phyloP scores from a whole-genome alignment of 2,329 filamentous ascomycete species.

The Huntiella decipiens region DNA sequence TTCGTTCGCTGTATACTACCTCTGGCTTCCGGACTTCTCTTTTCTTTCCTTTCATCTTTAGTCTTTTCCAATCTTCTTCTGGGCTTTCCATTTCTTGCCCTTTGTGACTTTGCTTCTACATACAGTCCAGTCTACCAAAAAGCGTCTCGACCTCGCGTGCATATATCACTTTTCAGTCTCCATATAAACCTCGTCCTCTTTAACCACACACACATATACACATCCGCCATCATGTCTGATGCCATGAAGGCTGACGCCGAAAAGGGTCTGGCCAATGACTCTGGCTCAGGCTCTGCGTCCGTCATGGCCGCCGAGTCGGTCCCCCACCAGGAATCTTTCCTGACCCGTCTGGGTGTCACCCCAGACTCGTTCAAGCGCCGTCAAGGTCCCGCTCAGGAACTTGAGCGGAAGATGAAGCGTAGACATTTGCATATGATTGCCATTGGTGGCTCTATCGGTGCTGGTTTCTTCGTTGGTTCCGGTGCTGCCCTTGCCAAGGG shows the following conservation, averaged over 20 bases:
- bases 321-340: slow-evolving; percentile 17
- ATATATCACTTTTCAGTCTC: not conserved
- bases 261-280: slow-evolving; percentile 7
- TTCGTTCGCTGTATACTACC: no score
- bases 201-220: not conserved
- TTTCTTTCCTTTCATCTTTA: slow-evolving; percentile 5
- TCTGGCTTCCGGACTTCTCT: not conserved
- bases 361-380: slow-evolving; percentile 21
- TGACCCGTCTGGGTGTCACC: slow-evolving; percentile 22
- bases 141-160: no score
- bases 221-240: slow-evolving; percentile 6
- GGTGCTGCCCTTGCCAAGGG: slow-evolving; percentile 33
- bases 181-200: not conserved
- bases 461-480: slow-evolving; percentile 44
- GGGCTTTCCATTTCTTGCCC: not conserved
- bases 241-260: slow-evolving; percentile 8
- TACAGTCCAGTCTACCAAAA: no score
- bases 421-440: slow-evolving; percentile 45
- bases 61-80: slow-evolving; percentile 5
- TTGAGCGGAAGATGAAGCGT: slow-evolving; percentile 31
- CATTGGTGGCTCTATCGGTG: slow-evolving; percentile 41
- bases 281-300: slow-evolving; percentile 8
- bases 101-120: no score
- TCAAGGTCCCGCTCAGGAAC: slow-evolving; percentile 18
- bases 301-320: not conserved